These are phyloP conservation scores for Taphrina communis DNA, from an alignment of 1,139 yeast species.

Conservation along the genomic window DNA sequence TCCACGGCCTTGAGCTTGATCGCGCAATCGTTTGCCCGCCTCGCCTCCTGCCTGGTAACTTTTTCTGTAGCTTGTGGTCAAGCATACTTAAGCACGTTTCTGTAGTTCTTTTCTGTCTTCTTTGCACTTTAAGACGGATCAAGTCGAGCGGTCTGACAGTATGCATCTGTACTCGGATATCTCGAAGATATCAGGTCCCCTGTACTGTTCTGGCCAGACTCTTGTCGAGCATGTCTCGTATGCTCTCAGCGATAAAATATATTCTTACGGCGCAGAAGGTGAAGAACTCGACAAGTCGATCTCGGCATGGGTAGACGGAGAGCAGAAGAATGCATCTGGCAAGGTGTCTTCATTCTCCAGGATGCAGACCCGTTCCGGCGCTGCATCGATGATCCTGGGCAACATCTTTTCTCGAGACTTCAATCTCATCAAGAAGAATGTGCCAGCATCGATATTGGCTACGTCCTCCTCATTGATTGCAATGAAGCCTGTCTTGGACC, in stretches of 20 bases:
- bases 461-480: constrained; percentile 71
- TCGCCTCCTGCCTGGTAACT: constrained; percentile 8
- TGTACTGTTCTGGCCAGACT: constrained; percentile 67
- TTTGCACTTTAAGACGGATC: background rate
- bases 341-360: constrained; percentile 63
- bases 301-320: constrained; percentile 63
- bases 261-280: constrained; percentile 71
- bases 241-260: constrained; percentile 66
- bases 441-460: constrained; percentile 59
- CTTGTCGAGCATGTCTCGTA: constrained; percentile 71
- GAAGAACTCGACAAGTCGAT: constrained; percentile 67
- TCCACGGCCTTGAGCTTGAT: constrained; percentile 14
- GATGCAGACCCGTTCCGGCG: constrained; percentile 83
- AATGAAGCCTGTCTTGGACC: constrained; percentile 64
- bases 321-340: constrained; percentile 62
- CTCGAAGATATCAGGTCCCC: constrained; percentile 55
- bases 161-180: constrained; percentile 31
- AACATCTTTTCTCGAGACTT: constrained; percentile 59
- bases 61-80: constrained; percentile 1
- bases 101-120: background rate
- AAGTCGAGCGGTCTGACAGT: background rate
- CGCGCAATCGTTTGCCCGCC: constrained; percentile 3
- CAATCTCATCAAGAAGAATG: constrained; percentile 48
- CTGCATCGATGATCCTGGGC: constrained; percentile 79
- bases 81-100: constrained; percentile 6